A percentile compares a stretch with the other conserved stretches of the same genome.
phyloP scores from a whole-genome alignment of 306 rosid genomes.

The Vigna unguiculata region DNA sequence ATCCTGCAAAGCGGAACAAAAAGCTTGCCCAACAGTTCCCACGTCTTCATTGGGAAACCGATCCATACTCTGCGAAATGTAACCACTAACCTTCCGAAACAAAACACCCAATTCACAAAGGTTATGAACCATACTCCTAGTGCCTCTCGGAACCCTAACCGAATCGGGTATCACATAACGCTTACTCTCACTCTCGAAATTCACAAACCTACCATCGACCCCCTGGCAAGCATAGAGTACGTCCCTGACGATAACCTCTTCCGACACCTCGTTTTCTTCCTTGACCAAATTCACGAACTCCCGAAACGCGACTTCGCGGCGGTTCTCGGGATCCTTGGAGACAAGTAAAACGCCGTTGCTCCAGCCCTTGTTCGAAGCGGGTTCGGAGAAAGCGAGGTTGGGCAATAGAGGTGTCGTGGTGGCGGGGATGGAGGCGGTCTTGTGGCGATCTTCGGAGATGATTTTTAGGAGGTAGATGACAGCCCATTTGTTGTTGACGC shows the following conservation, averaged over 20 bases:
- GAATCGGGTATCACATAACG: conserved; percentile 64
- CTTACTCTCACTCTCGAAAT: conserved; percentile 55
- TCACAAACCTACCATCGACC: conserved; percentile 83
- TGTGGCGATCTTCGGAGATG: conserved; percentile 70
- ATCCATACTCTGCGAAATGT: conserved; percentile 74
- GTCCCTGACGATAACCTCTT: conserved; percentile 85
- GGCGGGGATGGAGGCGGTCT: not conserved
- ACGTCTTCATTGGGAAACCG: conserved; percentile 82
- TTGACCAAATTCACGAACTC: conserved; percentile 73
- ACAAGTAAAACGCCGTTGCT: conserved; percentile 73
- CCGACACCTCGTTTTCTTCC: conserved; percentile 80
- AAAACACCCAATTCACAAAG: conserved; percentile 90
- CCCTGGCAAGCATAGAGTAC: conserved; percentile 96
- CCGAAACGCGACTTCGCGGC: conserved; percentile 72
- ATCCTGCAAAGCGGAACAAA: conserved; percentile 93
- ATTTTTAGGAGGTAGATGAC: conserved; percentile 78
- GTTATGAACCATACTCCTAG: conserved; percentile 66
- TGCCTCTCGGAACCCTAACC: conserved; percentile 74
- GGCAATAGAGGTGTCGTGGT: conserved; percentile 55
- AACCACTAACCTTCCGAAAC: conserved; percentile 80
- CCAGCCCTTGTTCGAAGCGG: conserved; percentile 51
- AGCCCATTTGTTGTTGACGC: conserved; percentile 92
- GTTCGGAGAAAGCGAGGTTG: conserved; percentile 52
- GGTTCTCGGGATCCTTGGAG: conserved; percentile 76
- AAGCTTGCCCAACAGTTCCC: conserved; percentile 92